phyloP scores from a whole-genome alignment of 441 rosid species.

The Eutrema salsugineum region DNA sequence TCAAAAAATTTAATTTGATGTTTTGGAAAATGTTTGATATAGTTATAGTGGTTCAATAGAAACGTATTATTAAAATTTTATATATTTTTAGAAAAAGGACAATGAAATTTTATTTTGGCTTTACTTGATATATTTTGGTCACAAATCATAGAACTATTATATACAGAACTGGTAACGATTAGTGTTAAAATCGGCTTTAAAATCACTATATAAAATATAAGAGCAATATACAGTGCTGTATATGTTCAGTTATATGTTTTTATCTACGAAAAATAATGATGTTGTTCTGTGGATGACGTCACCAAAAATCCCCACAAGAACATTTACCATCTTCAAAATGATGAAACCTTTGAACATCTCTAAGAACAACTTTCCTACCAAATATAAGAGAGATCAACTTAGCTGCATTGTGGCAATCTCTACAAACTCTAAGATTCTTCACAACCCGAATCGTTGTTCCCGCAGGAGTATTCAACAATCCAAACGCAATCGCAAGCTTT shows the following conservation, averaged over 20 bases:
- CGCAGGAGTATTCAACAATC: slow-evolving; percentile 52
- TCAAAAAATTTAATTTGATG: no score
- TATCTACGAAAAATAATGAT: not conserved
- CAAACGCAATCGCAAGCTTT: slow-evolving; percentile 54
- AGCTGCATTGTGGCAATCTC: slow-evolving; percentile 67
- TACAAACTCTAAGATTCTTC: slow-evolving; percentile 61
- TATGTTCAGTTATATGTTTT: not conserved
- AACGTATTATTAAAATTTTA: no score
- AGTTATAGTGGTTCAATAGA: no score
- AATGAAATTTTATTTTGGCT: no score
- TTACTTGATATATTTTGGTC: no score
- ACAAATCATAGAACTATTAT: no score
- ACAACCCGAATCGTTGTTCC: slow-evolving; percentile 55
- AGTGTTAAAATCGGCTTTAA: not conserved
- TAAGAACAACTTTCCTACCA: slow-evolving; percentile 50
- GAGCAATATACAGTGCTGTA: not conserved
- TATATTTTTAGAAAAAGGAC: no score
- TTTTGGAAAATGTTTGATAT: no score
- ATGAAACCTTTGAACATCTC: slow-evolving; percentile 73
- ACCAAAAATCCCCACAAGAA: slow-evolving; percentile 72
- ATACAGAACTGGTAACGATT: not conserved
- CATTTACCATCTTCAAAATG: slow-evolving; percentile 57
- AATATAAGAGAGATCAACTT: slow-evolving; percentile 50
- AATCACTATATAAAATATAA: not conserved
- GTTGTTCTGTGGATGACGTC: slow-evolving; percentile 7